Evolutionary conservation across 1,284 basidiomycete genomes (phyloP).

Genomic region (Neonothopanus nambi): DNA sequence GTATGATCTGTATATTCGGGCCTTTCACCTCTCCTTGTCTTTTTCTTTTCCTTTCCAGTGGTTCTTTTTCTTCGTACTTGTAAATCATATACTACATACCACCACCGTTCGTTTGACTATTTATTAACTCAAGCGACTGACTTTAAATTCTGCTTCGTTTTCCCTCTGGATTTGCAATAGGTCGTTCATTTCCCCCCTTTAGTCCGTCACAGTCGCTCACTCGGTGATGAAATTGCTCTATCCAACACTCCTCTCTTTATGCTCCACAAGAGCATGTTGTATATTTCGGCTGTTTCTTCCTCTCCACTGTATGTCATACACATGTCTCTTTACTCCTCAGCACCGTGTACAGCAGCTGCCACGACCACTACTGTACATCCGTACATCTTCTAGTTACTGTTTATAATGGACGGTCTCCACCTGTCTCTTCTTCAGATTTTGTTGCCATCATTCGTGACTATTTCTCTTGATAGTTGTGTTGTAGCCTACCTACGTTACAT

Average conservation of each 20-base stretch:
- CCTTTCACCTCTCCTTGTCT: not conserved
- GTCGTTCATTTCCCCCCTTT: not conserved
- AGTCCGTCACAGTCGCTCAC: not conserved
- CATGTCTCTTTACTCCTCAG: not conserved
- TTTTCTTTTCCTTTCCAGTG: no score
- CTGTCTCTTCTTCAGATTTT: no score
- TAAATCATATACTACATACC: no score
- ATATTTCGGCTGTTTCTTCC: not conserved
- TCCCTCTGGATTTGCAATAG: no score
- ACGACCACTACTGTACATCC: no score
- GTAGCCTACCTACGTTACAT: no score
- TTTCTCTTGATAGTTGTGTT: no score
- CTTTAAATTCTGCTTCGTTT: not conserved
- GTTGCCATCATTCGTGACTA: no score
- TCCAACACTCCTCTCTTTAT: not conserved
- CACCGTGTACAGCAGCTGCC: no score
- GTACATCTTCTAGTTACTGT: no score
- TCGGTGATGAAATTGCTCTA: not conserved
- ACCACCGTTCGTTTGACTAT: constrained; percentile 1
- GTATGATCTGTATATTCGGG: not conserved
- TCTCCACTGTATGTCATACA: not conserved
- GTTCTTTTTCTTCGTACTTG: no score
- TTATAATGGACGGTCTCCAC: no score
- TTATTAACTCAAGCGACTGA: not conserved
- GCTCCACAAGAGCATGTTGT: not conserved